These are phyloP conservation scores for Abrus precatorius DNA, from an alignment of 306 rosid genomes.

Conservation along the genomic window DNA sequence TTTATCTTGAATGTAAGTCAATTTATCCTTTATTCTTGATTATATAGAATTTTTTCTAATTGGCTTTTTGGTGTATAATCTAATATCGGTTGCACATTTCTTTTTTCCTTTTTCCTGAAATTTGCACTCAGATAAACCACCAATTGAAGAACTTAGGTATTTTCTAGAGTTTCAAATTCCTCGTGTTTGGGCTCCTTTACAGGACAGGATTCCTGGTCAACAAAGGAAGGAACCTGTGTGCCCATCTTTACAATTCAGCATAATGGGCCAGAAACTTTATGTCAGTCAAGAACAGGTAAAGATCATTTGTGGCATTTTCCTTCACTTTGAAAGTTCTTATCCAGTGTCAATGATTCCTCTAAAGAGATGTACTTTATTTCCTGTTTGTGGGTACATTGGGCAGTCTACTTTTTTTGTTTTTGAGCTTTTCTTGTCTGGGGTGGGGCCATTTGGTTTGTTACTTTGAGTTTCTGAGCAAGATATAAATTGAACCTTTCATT, in stretches of 20 bases:
- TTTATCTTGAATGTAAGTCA: constrained; percentile 88
- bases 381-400: not conserved
- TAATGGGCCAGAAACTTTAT: constrained; percentile 94
- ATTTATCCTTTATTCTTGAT: constrained; percentile 31
- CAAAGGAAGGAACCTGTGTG: constrained; percentile 97
- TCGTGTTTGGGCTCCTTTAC: constrained; percentile 84
- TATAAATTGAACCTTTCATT: constrained; percentile 13
- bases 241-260: constrained; percentile 93
- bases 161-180: constrained; percentile 94
- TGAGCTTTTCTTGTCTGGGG: not conserved
- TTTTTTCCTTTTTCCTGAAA: constrained; percentile 14
- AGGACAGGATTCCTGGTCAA: constrained; percentile 72
- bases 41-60: not conserved
- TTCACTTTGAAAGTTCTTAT: constrained; percentile 29
- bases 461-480: constrained; percentile 17
- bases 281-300: constrained; percentile 94
- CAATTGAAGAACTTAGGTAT: constrained; percentile 90
- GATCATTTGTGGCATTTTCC: constrained; percentile 6
- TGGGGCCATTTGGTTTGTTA: not conserved
- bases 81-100: constrained; percentile 21
- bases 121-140: constrained; percentile 82
- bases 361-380: not conserved
- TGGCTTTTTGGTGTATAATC: constrained; percentile 25
- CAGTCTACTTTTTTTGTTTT: not conserved
- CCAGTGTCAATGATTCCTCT: not conserved